A percentile compares a stretch with the other conserved stretches of the same genome.
These are phyloP conservation scores for Pyrenochaeta sp. DNA, from an alignment of 2,329 filamentous ascomycete species.

Conservation along the genomic window DNA sequence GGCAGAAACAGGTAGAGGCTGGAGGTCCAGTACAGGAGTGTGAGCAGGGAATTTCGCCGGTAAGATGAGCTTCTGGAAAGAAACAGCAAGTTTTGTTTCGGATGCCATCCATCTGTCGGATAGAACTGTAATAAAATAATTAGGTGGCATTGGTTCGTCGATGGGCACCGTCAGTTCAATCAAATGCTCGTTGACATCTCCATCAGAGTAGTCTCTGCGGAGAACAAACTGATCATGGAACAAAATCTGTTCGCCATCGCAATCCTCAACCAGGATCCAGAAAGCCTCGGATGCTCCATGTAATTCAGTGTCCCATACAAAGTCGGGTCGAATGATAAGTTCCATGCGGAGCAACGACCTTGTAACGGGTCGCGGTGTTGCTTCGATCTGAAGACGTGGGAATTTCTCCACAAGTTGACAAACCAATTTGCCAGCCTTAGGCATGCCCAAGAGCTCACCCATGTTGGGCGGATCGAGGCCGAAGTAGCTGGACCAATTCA, in stretches of 20 bases:
- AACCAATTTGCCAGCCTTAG: conserved; percentile 84
- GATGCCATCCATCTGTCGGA: conserved; percentile 99
- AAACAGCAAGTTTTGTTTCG: conserved; percentile 90
- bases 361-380: conserved; percentile 93
- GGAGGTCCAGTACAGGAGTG: conserved; percentile 89
- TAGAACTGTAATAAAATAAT: conserved; percentile 95
- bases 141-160: conserved; percentile 96
- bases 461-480: conserved; percentile 95
- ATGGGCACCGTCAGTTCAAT: conserved; percentile 97
- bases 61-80: conserved; percentile 92
- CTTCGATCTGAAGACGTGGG: conserved; percentile 89
- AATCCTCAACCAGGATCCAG: conserved; percentile 97
- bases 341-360: conserved; percentile 91
- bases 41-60: conserved; percentile 96
- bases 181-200: conserved; percentile 90
- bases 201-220: conserved; percentile 84
- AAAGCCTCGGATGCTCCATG: conserved; percentile 92
- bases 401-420: conserved; percentile 91
- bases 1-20: conserved; percentile 87
- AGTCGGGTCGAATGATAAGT: conserved; percentile 90
- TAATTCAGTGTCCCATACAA: conserved; percentile 90
- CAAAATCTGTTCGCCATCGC: conserved; percentile 93
- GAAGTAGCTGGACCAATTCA: conserved; percentile 92
- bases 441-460: conserved; percentile 91
- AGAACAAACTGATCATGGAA: conserved; percentile 95